These are phyloP conservation scores for Chimonanthus praecox DNA, from an alignment of 164 flowering plant species.

Conservation along the genomic window DNA sequence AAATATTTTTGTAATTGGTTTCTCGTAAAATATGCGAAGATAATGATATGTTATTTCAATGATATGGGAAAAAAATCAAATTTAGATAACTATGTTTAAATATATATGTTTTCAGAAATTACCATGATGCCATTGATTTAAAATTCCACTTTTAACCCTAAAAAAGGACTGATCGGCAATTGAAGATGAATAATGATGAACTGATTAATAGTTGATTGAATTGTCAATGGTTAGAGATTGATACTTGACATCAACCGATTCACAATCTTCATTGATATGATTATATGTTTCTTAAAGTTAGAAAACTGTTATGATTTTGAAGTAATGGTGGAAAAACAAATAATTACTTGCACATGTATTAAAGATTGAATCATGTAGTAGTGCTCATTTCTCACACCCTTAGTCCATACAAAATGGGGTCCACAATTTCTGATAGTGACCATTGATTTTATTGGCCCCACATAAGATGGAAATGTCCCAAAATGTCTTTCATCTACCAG, in stretches of 20 bases:
- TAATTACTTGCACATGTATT: not conserved
- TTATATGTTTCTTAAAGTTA: conserved; percentile 39
- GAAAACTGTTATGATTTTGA: conserved; percentile 9
- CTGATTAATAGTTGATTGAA: conserved; percentile 26
- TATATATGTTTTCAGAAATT: not conserved
- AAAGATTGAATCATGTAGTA: not conserved
- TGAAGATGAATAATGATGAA: conserved; percentile 21
- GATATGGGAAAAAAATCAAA: not conserved
- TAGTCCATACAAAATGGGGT: not conserved
- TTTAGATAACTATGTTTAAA: not conserved
- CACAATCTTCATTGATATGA: conserved; percentile 20
- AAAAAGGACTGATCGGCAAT: conserved; percentile 1
- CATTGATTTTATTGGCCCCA: not conserved
- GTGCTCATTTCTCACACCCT: not conserved
- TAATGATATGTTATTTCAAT: not conserved
- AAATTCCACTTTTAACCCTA: not conserved
- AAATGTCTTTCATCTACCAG: no score
- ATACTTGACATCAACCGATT: not conserved
- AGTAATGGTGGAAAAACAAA: conserved; percentile 3
- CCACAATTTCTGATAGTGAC: not conserved
- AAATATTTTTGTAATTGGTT: no score
- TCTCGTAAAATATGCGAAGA: not conserved
- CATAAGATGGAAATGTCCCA: not conserved
- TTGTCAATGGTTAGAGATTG: conserved; percentile 12
- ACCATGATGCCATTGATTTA: not conserved